Evolutionary conservation across 495 filamentous ascomycete genomes (phyloP).

Genomic region (Aspergillus kassunensis): DNA sequence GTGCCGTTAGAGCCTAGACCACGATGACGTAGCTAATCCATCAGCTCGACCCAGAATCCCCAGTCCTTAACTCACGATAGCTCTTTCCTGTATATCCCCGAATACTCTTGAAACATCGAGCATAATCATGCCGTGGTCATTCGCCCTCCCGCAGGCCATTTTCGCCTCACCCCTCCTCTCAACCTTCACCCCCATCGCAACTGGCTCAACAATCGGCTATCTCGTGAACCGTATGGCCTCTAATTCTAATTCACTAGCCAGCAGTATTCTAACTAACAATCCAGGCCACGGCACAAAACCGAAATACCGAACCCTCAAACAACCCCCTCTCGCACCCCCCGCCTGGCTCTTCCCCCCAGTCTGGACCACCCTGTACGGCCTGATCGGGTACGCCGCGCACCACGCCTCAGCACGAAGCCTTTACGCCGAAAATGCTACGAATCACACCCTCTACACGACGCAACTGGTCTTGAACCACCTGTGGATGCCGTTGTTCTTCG

Average conservation of each 20-base stretch:
- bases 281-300: conserved; percentile 52
- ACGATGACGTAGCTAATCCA: no score
- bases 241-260: background rate
- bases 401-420: conserved; percentile 51
- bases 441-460: conserved; percentile 67
- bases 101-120: no score
- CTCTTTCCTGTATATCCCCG: no score
- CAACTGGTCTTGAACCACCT: conserved; percentile 80
- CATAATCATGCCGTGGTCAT: conserved; percentile 43
- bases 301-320: conserved; percentile 63
- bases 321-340: conserved; percentile 79
- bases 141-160: conserved; percentile 30
- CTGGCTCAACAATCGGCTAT: conserved; percentile 29
- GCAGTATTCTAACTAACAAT: background rate
- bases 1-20: no score
- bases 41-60: no score
- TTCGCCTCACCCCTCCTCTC: conserved; percentile 33
- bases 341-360: conserved; percentile 75
- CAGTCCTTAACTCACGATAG: no score
- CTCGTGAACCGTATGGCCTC: conserved; percentile 30
- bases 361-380: conserved; percentile 81
- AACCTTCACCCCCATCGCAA: conserved; percentile 30
- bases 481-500: conserved; percentile 96
- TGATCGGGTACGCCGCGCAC: conserved; percentile 87
- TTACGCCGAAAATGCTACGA: conserved; percentile 17